phyloP scores from a whole-genome alignment of 225 moss, liverwort and hornwort species.

The Bryoerythrophyllum caledonicum region DNA sequence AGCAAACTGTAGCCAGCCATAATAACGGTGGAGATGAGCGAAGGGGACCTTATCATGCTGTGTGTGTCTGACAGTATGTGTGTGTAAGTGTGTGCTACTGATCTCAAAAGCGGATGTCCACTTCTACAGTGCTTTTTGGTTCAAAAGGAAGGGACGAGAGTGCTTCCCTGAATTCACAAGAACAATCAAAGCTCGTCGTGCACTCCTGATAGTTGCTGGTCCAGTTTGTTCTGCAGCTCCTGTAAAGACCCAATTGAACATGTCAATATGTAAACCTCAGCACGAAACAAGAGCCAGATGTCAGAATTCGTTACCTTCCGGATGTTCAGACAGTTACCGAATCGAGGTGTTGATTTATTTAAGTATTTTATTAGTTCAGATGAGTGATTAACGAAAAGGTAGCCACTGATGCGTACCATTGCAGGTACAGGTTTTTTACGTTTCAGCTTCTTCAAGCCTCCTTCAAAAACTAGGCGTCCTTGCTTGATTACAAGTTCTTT shows the following conservation, averaged over 20 bases:
- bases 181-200: constrained; percentile 60
- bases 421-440: constrained; percentile 21
- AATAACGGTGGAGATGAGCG: background rate
- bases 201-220: constrained; percentile 36
- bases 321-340: background rate
- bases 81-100: no score
- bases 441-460: constrained; percentile 32
- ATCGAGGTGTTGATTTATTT: background rate
- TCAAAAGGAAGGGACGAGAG: background rate
- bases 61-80: background rate
- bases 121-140: constrained; percentile 1
- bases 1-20: constrained; percentile 9
- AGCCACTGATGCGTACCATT: constrained; percentile 27
- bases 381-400: background rate
- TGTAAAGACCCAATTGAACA: constrained; percentile 30
- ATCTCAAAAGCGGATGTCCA: background rate
- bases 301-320: background rate
- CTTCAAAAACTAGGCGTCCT: constrained; percentile 32
- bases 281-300: constrained; percentile 6
- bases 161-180: background rate
- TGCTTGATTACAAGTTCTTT: constrained; percentile 41
- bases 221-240: constrained; percentile 55
- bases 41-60: constrained; percentile 4
- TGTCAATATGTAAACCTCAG: background rate
- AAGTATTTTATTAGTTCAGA: background rate